Evolutionary conservation across 2,329 filamentous ascomycete species (phyloP).

Genomic region (Ampelomyces quisqualis): DNA sequence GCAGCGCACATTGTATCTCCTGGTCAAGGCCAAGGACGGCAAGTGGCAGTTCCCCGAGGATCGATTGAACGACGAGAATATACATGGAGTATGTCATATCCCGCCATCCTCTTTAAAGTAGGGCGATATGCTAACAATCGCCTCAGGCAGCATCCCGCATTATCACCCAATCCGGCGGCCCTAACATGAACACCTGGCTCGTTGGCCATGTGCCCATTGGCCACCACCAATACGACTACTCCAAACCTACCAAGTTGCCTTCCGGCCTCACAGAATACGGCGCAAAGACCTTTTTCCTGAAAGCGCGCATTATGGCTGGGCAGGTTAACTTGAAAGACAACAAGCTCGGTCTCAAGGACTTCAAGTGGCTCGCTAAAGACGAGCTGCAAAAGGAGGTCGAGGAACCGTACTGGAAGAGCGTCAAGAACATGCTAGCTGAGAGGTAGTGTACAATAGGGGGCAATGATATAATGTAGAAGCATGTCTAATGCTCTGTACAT

Average conservation of each 20-base stretch:
- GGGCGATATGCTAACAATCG: conserved; percentile 13
- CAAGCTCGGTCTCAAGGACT: conserved; percentile 72
- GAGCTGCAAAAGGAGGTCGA: conserved; percentile 72
- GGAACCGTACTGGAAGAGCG: conserved; percentile 67
- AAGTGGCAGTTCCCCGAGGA: conserved; percentile 82
- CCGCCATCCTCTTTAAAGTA: background rate
- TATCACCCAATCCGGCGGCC: conserved; percentile 72
- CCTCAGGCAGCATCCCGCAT: conserved; percentile 80
- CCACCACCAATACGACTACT: conserved; percentile 66
- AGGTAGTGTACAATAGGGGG: conserved; percentile 53
- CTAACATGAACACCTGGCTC: conserved; percentile 99
- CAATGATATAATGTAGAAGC: background rate
- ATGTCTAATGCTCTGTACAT: background rate
- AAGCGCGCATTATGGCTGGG: conserved; percentile 94
- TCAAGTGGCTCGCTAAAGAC: conserved; percentile 88
- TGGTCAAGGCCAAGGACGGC: conserved; percentile 72
- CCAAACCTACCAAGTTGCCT: conserved; percentile 22
- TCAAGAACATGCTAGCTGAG: conserved; percentile 82
- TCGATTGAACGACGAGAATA: conserved; percentile 68
- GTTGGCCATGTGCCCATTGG: conserved; percentile 88
- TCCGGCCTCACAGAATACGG: conserved; percentile 54
- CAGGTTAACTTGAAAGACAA: conserved; percentile 79
- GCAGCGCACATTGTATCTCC: conserved; percentile 80
- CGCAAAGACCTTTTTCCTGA: conserved; percentile 92
- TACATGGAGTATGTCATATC: conserved; percentile 72